Evolutionary conservation across 2,329 filamentous ascomycete genomes (phyloP).

Genomic region (Pochonia chlamydosporia): DNA sequence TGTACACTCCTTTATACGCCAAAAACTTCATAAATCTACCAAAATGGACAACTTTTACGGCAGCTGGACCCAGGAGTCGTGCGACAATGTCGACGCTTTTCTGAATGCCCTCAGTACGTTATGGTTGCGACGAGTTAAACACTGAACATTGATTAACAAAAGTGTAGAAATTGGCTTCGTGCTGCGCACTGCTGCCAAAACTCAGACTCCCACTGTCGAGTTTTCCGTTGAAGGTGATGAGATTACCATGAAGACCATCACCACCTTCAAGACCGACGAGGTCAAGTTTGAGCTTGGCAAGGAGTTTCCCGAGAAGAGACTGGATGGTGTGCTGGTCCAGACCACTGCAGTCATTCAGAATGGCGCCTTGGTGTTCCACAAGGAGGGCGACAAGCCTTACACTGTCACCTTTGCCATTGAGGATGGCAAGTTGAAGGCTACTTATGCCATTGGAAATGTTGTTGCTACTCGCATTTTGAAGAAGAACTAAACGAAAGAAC

Average conservation of each 20-base stretch:
- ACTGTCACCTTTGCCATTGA: not conserved
- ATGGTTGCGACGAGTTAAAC: not conserved
- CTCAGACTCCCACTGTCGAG: not conserved
- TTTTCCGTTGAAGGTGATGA: not conserved
- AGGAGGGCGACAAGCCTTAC: slow-evolving; percentile 1
- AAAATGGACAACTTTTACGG: slow-evolving; percentile 2
- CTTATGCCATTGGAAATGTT: not conserved
- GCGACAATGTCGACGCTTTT: slow-evolving; percentile 3
- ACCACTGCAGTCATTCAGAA: not conserved
- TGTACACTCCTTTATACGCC: not conserved
- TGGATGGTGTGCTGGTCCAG: slow-evolving; percentile 1
- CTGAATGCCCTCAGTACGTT: not conserved
- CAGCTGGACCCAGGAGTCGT: slow-evolving; percentile 3
- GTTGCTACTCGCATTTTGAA: not conserved
- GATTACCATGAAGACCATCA: slow-evolving; percentile 1
- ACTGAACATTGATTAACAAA: not conserved
- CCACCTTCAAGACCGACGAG: slow-evolving; percentile 3
- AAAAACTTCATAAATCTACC: not conserved
- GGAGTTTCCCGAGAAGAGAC: not conserved
- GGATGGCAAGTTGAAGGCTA: not conserved
- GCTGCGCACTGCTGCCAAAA: slow-evolving; percentile 2
- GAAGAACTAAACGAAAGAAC: too few species aligned
- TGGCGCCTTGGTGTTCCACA: not conserved
- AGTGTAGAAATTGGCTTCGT: not conserved
- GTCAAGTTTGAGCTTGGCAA: slow-evolving; percentile 2